Base-by-base conservation (phyloP, 2,329 filamentous ascomycete genomes). In the Truncatella angustata region DNA sequence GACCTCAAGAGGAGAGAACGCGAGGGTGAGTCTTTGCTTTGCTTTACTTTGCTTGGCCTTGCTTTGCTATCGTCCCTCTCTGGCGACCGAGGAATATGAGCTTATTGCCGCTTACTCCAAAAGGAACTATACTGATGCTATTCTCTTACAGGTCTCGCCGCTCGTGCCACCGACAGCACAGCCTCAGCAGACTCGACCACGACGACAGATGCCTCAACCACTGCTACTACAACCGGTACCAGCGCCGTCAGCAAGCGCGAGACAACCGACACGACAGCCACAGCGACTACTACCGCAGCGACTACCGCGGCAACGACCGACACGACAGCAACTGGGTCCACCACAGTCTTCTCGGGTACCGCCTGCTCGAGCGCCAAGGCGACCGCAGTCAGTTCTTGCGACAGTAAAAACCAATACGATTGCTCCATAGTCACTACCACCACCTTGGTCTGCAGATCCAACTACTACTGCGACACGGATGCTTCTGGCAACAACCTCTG, bases 381-480 rank as follows among this genome's bases (percentile, higher is more conserved):
- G 5, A 61, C 65, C 30, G 54, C 61, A 14, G 74, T 71, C 7
- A 69, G 62, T 10, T 51, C 62, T 10, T 81, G 78, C 66, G 67
- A 70, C 51, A 71, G 71, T 43, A 72, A 66, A 55, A 62, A 63
- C 43, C 70, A 67, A 35, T 62, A 66, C 20, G 59, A 70, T 11
- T 82, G 77, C 70, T 67, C 59, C 60, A 56, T 64, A 18, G 73
- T 72, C 42, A 54, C 60, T 7, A 58, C 66, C 37, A 58, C 66
- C 45, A 66, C 63, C 16, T 63, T 66, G 26, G 66, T 68, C 16
- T 82, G 80, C 69, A 66, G 65, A 7, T 59, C 66, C 4, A 73
- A 71, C 32, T 68, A 74, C 52, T 66, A 74, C 58, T 83, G 80
- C 74, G 64, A 61, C 55, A 69, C 70, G 56, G 70, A 75, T 66